Evolutionary conservation across 2,329 filamentous ascomycete species (phyloP).

Genomic region (Aspergillus pseudoglaucus): DNA sequence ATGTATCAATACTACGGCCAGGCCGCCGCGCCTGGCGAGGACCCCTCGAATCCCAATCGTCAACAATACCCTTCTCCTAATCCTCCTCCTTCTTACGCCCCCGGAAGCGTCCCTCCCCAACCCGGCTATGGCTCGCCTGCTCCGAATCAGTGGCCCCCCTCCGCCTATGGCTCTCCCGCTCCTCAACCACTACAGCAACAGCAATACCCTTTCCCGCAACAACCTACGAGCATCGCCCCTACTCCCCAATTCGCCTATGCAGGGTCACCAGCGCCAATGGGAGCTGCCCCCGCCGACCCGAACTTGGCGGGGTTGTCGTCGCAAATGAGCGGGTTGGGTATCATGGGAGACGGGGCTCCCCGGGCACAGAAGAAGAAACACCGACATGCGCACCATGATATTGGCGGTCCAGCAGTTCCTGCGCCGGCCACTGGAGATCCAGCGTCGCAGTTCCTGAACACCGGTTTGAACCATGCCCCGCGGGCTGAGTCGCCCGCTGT

Average conservation of each 20-base stretch:
- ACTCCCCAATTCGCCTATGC: conserved; percentile 22
- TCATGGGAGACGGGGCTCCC: conserved; percentile 47
- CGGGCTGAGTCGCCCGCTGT: conserved; percentile 25
- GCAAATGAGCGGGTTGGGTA: conserved; percentile 71
- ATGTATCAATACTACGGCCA: conserved; percentile 37
- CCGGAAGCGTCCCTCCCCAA: conserved; percentile 34
- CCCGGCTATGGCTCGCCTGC: conserved; percentile 27
- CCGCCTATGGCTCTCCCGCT: conserved; percentile 19
- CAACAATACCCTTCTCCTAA: conserved; percentile 40
- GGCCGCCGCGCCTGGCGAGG: conserved; percentile 35
- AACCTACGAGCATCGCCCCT: conserved; percentile 16
- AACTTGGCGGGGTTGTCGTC: conserved; percentile 41
- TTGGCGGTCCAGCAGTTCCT: conserved; percentile 54
- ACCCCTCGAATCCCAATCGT: conserved; percentile 49
- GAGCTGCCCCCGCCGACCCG: conserved; percentile 19
- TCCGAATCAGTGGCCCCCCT: conserved; percentile 24
- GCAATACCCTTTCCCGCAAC: conserved; percentile 19
- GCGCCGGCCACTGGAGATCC: conserved; percentile 50
- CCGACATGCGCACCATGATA: conserved; percentile 81
- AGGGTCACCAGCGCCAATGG: conserved; percentile 19
- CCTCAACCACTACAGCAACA: conserved; percentile 10
- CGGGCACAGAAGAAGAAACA: conserved; percentile 77
- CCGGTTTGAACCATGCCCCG: conserved; percentile 38
- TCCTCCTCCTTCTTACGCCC: conserved; percentile 37
- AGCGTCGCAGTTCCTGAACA: conserved; percentile 55